Conservation (phyloP, 2,329 filamentous ascomycete species). For the Scedosporium apiospermum region DNA sequence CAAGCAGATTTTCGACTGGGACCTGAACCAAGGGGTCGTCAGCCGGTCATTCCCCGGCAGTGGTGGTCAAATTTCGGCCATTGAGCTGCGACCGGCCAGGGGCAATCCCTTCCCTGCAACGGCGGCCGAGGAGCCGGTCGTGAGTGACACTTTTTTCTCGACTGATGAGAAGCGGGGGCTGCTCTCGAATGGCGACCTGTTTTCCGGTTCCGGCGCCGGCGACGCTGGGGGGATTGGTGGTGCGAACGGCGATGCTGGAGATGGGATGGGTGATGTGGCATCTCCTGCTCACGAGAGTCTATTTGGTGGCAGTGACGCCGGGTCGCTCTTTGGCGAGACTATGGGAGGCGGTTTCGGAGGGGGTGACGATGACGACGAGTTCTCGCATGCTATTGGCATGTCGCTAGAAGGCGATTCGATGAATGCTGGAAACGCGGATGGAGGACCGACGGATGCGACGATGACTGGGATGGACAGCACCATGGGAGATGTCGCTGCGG, state of each 20-base stretch:
- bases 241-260: constrained; percentile 18
- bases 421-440: constrained; percentile 19
- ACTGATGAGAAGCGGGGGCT: constrained; percentile 54
- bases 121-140: constrained; percentile 39
- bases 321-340: constrained; percentile 81
- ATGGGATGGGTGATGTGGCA: constrained; percentile 37
- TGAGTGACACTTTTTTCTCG: constrained; percentile 63
- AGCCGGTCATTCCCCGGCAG: constrained; percentile 68
- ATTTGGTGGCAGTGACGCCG: constrained; percentile 69
- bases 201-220: constrained; percentile 20
- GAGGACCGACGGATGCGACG: constrained; percentile 21
- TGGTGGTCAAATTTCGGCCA: constrained; percentile 75
- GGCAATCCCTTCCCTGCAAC: constrained; percentile 67
- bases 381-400: constrained; percentile 55
- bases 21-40: constrained; percentile 71
- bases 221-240: constrained; percentile 14
- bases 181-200: constrained; percentile 38
- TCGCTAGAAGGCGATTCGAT: constrained; percentile 16
- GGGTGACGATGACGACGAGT: constrained; percentile 70
- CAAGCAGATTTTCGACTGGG: constrained; percentile 77
- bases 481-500: not conserved
- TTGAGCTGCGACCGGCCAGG: constrained; percentile 75
- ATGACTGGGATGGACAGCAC: constrained; percentile 23
- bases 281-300: constrained; percentile 69
- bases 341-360: constrained; percentile 45